phyloP scores from a whole-genome alignment of 192 early-diverging fungal species.

The Podila epicladia region DNA sequence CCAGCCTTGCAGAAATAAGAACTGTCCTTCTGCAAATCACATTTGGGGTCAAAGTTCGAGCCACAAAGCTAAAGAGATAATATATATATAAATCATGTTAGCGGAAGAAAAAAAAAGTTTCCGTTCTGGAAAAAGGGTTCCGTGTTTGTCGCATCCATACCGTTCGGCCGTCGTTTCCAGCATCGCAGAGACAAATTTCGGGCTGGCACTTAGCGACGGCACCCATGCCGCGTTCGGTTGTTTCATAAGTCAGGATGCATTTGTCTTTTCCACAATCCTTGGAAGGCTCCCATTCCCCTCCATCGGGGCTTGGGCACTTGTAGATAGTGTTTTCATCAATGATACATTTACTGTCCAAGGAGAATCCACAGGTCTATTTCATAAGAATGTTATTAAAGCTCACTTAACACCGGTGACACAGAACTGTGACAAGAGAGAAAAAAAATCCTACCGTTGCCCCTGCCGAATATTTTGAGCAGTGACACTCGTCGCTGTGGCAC shows the following conservation, averaged over 20 bases:
- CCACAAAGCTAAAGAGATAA: not conserved
- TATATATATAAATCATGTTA: not conserved
- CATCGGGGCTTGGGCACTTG: not conserved
- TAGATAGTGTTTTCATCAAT: not conserved
- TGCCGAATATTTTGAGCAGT: not conserved
- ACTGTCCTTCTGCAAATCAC: not conserved
- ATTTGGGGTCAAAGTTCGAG: not conserved
- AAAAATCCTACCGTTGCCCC: not conserved
- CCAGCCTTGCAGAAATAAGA: not conserved
- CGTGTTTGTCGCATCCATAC: conserved; percentile 1
- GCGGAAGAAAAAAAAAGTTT: not conserved
- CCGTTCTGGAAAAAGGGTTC: too few species aligned
- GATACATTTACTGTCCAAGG: not conserved
- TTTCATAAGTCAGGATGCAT: not conserved
- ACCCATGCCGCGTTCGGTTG: not conserved
- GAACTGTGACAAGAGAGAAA: not conserved
- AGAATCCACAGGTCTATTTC: not conserved
- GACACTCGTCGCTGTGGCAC: not conserved
- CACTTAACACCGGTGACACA: not conserved
- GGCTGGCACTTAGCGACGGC: not conserved
- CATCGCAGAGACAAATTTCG: not conserved
- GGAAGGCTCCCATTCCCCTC: not conserved
- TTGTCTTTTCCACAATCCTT: not conserved
- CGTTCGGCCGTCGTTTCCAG: not conserved
- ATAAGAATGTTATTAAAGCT: not conserved